Evolutionary conservation across 2,329 filamentous ascomycete genomes (phyloP).

Genomic region (Blastomyces parvus): DNA sequence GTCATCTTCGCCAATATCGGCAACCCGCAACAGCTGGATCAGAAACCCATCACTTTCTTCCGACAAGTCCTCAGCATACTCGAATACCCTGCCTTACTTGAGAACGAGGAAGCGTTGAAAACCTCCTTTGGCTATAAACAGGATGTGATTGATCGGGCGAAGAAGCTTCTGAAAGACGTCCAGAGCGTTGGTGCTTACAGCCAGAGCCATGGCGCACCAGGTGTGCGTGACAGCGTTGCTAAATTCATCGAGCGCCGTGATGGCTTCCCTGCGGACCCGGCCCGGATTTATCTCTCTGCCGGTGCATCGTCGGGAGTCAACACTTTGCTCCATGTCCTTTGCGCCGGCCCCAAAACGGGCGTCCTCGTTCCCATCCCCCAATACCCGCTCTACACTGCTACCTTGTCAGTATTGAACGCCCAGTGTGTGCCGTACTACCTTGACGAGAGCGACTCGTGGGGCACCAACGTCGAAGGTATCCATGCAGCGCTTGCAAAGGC

Average conservation of each 20-base stretch:
- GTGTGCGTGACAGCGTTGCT: slow-evolving; percentile 80
- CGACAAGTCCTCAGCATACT: slow-evolving; percentile 87
- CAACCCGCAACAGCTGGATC: slow-evolving; percentile 96
- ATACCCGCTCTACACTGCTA: slow-evolving; percentile 95
- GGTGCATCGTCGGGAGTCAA: slow-evolving; percentile 93
- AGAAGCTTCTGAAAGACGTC: slow-evolving; percentile 68
- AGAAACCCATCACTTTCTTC: slow-evolving; percentile 99
- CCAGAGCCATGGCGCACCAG: slow-evolving; percentile 78
- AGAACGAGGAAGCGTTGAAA: slow-evolving; percentile 71
- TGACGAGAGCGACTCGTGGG: slow-evolving; percentile 78
- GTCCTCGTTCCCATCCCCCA: slow-evolving; percentile 93
- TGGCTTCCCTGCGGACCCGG: slow-evolving; percentile 70
- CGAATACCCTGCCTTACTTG: slow-evolving; percentile 77
- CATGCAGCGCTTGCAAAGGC: slow-evolving; percentile 64
- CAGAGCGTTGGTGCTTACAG: slow-evolving; percentile 95
- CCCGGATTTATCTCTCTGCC: slow-evolving; percentile 79
- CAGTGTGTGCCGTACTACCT: slow-evolving; percentile 87
- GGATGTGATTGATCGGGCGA: slow-evolving; percentile 78
- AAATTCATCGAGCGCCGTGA: slow-evolving; percentile 89
- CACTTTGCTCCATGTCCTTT: slow-evolving; percentile 84
- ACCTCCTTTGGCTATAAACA: slow-evolving; percentile 73
- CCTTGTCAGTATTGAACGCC: slow-evolving; percentile 74
- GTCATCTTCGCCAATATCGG: slow-evolving; percentile 98
- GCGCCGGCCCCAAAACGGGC: slow-evolving; percentile 64
- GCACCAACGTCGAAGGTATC: slow-evolving; percentile 75